These are phyloP conservation scores for Porphyrellus cyaneotinctus DNA, from an alignment of 768 basidiomycete genomes.

Conservation along the genomic window DNA sequence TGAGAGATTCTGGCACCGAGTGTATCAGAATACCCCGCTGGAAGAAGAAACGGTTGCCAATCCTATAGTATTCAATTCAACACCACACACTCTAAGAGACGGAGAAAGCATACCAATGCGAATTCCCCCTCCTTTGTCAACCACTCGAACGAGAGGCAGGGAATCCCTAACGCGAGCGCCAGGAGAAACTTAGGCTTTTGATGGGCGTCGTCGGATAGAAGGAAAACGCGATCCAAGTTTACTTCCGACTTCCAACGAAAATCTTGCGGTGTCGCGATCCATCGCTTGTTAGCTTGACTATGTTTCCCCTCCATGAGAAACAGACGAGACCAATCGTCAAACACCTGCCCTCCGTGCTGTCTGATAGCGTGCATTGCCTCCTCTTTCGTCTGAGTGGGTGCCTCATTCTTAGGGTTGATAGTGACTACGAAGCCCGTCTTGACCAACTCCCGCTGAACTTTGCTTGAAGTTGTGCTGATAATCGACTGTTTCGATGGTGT, in stretches of 20 bases:
- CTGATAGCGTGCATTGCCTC: constrained; percentile 42
- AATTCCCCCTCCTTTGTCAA: constrained; percentile 30
- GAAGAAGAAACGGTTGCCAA: constrained; percentile 61
- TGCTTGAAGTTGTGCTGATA: constrained; percentile 34
- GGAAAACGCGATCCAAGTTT: constrained; percentile 47
- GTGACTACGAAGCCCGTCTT: constrained; percentile 62
- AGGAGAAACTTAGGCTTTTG: constrained; percentile 78
- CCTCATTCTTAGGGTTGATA: constrained; percentile 35
- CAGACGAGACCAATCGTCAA: constrained; percentile 60
- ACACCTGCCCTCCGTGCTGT: constrained; percentile 49
- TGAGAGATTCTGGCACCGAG: constrained; percentile 44
- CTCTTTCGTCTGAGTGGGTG: constrained; percentile 41
- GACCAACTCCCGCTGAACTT: constrained; percentile 36
- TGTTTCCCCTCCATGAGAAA: constrained; percentile 54
- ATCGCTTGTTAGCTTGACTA: constrained; percentile 42
- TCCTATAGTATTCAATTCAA: constrained; percentile 32
- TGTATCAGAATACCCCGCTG: constrained; percentile 44
- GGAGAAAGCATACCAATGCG: constrained; percentile 20
- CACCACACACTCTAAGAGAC: constrained; percentile 2
- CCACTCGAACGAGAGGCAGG: constrained; percentile 66
- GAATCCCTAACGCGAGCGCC: constrained; percentile 82
- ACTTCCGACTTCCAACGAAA: constrained; percentile 42
- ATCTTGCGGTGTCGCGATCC: constrained; percentile 48
- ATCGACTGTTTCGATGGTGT: constrained; percentile 50
- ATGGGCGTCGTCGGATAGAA: constrained; percentile 60